A percentile compares a stretch with the other conserved stretches of the same genome.
These are phyloP conservation scores for Ceratobasidium sp. DNA, from an alignment of 1,284 basidiomycete species.

Conservation along the genomic window DNA sequence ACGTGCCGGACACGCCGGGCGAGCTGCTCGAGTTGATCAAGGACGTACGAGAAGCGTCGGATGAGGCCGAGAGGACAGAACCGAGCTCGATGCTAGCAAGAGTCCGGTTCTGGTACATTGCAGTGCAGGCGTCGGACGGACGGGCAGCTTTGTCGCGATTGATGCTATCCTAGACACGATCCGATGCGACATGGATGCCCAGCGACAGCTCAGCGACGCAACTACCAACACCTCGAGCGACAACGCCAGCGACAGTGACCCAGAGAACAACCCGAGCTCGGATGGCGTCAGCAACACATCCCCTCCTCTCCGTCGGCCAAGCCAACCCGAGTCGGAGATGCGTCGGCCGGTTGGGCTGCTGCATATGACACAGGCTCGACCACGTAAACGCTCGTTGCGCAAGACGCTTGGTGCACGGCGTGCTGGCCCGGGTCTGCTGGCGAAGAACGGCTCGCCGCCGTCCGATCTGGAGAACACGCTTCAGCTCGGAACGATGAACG, in stretches of 20 bases:
- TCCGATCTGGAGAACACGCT: background rate
- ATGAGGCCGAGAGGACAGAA: slow-evolving; percentile 62
- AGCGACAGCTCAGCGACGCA: background rate
- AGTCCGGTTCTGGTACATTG: slow-evolving; percentile 76
- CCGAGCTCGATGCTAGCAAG: slow-evolving; percentile 47
- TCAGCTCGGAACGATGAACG: background rate
- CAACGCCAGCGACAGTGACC: slow-evolving; percentile 20
- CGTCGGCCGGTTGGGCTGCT: background rate
- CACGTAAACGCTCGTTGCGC: slow-evolving; percentile 2
- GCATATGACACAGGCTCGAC: slow-evolving; percentile 6
- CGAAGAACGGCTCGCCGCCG: background rate
- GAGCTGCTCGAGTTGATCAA: slow-evolving; percentile 75
- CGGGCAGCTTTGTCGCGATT: slow-evolving; percentile 89
- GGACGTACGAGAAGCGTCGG: slow-evolving; percentile 62
- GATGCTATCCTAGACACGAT: slow-evolving; percentile 86
- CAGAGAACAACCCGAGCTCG: slow-evolving; percentile 2
- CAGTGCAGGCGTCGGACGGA: slow-evolving; percentile 90
- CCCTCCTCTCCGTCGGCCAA: background rate
- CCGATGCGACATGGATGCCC: slow-evolving; percentile 61
- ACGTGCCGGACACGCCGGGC: slow-evolving; percentile 82
- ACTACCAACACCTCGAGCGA: slow-evolving; percentile 9
- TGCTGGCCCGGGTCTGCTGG: background rate
- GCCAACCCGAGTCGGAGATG: slow-evolving; percentile 13
- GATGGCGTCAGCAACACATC: background rate
- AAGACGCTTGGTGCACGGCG: background rate